Evolutionary conservation across 257 asterid genomes (phyloP), one percentile per base, ranked within the genome.

Genomic region (Solanum sitiens): DNA sequence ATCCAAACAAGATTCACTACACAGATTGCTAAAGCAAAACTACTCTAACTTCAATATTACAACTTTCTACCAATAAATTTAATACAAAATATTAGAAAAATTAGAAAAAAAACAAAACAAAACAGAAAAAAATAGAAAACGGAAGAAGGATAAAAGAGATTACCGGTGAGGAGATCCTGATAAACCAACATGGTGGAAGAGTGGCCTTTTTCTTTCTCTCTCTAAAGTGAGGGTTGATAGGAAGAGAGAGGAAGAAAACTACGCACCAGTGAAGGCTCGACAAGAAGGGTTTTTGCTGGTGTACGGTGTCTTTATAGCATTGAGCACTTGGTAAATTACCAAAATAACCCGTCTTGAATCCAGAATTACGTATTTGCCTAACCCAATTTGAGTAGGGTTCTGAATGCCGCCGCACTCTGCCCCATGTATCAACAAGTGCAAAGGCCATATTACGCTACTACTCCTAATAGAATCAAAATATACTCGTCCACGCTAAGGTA

Each of bases 161-260:
- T 25, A 42, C 68, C 13, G 3, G 35, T 7, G 68, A 95, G 88
- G 42, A 94, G 86, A 93, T 95, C 98, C 42, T 93, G 96, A 40
- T 94, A 95, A 88, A 95, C 94, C 96, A 95, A 90, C 96, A 93
- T 92, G 91, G 32, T 89, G 74, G 63, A 16, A 80, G 25, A 16
- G 25, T 80, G 47, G 82, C 50, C 23, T 18, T 80, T 47, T 30
- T 44, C 85, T 47, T 47, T 47, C 84, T 77, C 65, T 79, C 84
- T 79, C 65, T 79, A 79, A 79, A 45, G n/a, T 23, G 23, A 79
- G 23, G 65, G 8, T 10, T 8, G 65, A 45, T 15, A 16, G 5
- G 39, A 77, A 44, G 84, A 77, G 84, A 77, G 59, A 75, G 21
- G 59, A 40, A 23, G 11, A 75, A n/a, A 75, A 23, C 30, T 7